These are phyloP conservation scores for Backusella circina DNA, from an alignment of 192 early-diverging fungal species.

Conservation along the genomic window DNA sequence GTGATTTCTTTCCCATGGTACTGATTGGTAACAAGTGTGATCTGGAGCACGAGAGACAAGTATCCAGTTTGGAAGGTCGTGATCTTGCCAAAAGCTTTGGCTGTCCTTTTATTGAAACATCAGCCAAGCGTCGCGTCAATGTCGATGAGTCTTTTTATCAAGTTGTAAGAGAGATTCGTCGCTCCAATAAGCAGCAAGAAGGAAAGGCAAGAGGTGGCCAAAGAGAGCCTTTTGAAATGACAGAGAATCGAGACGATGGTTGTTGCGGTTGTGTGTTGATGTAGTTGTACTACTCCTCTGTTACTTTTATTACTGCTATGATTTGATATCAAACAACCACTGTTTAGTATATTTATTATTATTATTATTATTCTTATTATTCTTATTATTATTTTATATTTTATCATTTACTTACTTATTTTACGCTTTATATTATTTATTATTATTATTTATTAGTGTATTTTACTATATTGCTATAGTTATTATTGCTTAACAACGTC, in stretches of 20 bases:
- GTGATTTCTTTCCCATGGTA: constrained; percentile 71
- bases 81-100: constrained; percentile 57
- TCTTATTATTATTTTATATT: not conserved
- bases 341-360: not conserved
- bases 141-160: constrained; percentile 32
- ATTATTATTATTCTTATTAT: not conserved
- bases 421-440: not conserved
- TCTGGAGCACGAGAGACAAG: constrained; percentile 60
- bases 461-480: not conserved
- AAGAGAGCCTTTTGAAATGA: constrained; percentile 9
- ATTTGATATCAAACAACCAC: not conserved
- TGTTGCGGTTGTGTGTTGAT: constrained; percentile 9
- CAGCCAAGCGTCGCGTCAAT: constrained; percentile 32
- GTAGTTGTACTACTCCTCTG: not conserved
- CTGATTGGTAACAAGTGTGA: constrained; percentile 91
- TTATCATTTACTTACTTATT: not conserved
- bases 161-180: constrained; percentile 81
- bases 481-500: not conserved
- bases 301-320: not conserved
- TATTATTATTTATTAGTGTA: constrained; percentile 4
- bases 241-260: not conserved
- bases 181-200: constrained; percentile 70
- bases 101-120: constrained; percentile 62
- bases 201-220: not conserved
- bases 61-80: constrained; percentile 47